Evolutionary conservation across 2,329 filamentous ascomycete genomes (phyloP).

Genomic region (Leptoxyphium fumago): DNA sequence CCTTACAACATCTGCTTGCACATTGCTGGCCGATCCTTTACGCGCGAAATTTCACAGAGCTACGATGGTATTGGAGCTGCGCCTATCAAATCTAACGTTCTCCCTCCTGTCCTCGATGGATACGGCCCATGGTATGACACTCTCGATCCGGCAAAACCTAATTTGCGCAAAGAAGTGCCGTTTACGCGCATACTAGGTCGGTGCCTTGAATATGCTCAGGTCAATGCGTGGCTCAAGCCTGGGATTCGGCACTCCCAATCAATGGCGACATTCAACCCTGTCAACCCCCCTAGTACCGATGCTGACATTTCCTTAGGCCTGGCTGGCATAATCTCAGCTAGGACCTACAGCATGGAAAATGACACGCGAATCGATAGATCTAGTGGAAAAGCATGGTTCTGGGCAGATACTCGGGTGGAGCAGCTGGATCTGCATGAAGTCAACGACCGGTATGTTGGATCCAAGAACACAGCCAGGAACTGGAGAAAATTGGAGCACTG

Average conservation of each 20-base stretch:
- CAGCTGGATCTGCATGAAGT: slow-evolving; percentile 40
- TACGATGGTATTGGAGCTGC: slow-evolving; percentile 17
- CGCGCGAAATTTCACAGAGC: slow-evolving; percentile 20
- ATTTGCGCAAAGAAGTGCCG: slow-evolving; percentile 28
- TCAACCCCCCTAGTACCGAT: slow-evolving; percentile 5
- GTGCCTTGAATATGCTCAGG: slow-evolving; percentile 36
- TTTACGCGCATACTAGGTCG: slow-evolving; percentile 40
- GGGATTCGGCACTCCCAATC: slow-evolving; percentile 2
- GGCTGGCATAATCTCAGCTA: slow-evolving; percentile 29
- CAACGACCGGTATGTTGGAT: slow-evolving; percentile 37
- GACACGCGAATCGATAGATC: slow-evolving; percentile 33
- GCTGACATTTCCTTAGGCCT: slow-evolving; percentile 23
- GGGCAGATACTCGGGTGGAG: slow-evolving; percentile 41
- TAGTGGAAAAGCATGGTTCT: slow-evolving; percentile 37
- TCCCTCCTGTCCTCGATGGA: slow-evolving; percentile 26
- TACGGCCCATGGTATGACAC: slow-evolving; percentile 40
- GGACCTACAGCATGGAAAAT: slow-evolving; percentile 29
- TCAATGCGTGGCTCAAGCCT: slow-evolving; percentile 29
- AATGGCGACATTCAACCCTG: slow-evolving; percentile 5
- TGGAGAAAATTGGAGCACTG: slow-evolving; percentile 10
- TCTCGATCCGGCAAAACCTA: slow-evolving; percentile 25
- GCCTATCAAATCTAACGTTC: slow-evolving; percentile 19
- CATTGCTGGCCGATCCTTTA: slow-evolving; percentile 37
- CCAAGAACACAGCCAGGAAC: slow-evolving; percentile 4
- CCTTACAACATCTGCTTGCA: slow-evolving; percentile 32